Evolutionary conservation across 345 rosid species (phyloP).

Genomic region (Adansonia digitata): DNA sequence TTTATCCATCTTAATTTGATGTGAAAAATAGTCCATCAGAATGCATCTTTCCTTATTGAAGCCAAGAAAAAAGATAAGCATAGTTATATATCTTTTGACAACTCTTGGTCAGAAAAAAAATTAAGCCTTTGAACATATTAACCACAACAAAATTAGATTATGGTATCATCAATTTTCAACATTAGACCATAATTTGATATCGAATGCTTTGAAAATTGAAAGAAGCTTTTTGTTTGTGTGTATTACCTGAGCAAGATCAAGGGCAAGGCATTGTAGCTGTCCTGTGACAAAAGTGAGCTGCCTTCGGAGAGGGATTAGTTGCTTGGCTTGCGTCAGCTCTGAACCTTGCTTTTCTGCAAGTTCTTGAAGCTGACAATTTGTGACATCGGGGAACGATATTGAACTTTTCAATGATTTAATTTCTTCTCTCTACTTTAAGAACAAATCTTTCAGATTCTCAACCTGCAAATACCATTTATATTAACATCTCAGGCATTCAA

Average conservation of each 20-base stretch:
- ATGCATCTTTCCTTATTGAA: too few relatives aligned
- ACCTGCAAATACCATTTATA: slow-evolving; percentile 42
- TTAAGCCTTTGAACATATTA: not conserved
- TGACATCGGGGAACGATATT: slow-evolving; percentile 66
- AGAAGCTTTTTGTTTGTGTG: not conserved
- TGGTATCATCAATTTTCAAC: not conserved
- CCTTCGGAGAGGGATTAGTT: slow-evolving; percentile 73
- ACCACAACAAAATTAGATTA: not conserved
- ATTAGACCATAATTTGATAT: not conserved
- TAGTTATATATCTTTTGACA: too few relatives aligned
- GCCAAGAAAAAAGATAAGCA: too few relatives aligned
- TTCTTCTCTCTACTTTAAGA: slow-evolving; percentile 85
- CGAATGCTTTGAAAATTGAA: not conserved
- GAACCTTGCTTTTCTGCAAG: slow-evolving; percentile 54
- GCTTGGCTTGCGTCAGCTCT: slow-evolving; percentile 73
- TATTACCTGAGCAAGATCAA: slow-evolving; percentile 71
- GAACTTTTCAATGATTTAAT: slow-evolving; percentile 71
- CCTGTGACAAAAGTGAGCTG: slow-evolving; percentile 86
- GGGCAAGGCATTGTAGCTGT: slow-evolving; percentile 76
- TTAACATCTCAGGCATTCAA: not conserved
- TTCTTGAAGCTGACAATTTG: slow-evolving; percentile 52
- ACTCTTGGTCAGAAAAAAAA: not conserved
- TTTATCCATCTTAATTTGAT: too few relatives aligned
- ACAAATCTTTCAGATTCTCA: slow-evolving; percentile 86
- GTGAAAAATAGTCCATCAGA: too few relatives aligned